A percentile compares a stretch with the other conserved stretches of the same genome.
phyloP scores from a whole-genome alignment of 2,329 filamentous ascomycete species.

The Ophiostoma triangulosporum region DNA sequence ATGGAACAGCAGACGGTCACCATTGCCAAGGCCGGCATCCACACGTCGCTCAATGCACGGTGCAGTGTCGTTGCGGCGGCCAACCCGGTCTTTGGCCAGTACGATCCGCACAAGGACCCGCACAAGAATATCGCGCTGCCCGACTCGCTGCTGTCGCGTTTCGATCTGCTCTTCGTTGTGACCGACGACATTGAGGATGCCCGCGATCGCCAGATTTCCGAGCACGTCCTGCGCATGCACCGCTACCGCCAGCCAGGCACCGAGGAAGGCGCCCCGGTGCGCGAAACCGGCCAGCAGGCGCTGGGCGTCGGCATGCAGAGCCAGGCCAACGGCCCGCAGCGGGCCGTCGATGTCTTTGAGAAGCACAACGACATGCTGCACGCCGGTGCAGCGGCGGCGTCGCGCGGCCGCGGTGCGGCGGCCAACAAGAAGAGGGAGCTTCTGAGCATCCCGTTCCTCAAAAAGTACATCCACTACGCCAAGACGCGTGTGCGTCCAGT shows the following conservation, averaged over 20 bases:
- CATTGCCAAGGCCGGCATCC: slow-evolving; percentile 95
- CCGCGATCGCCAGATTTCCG: slow-evolving; percentile 78
- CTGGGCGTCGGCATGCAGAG: slow-evolving; percentile 78
- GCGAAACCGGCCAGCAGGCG: slow-evolving; percentile 72
- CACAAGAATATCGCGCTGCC: slow-evolving; percentile 97
- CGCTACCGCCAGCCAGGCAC: slow-evolving; percentile 83
- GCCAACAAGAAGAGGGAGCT: slow-evolving; percentile 70
- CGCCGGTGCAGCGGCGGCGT: slow-evolving; percentile 59
- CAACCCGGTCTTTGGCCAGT: slow-evolving; percentile 96
- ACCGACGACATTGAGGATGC: slow-evolving; percentile 97
- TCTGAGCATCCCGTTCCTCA: slow-evolving; percentile 92
- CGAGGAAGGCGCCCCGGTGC: slow-evolving; percentile 87
- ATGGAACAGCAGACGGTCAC: slow-evolving; percentile 99
- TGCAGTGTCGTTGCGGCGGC: slow-evolving; percentile 94
- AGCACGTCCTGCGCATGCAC: slow-evolving; percentile 96
- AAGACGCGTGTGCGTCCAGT: slow-evolving; percentile 84
- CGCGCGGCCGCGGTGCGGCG: slow-evolving; percentile 32
- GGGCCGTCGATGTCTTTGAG: slow-evolving; percentile 79
- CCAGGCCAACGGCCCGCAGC: slow-evolving; percentile 44
- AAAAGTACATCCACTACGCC: slow-evolving; percentile 98
- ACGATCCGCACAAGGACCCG: slow-evolving; percentile 95
- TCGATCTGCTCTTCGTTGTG: slow-evolving; percentile 93
- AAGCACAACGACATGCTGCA: slow-evolving; percentile 96
- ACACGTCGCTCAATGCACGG: slow-evolving; percentile 90
- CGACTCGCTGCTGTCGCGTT: slow-evolving; percentile 92